Base-by-base conservation (phyloP, 192 early-diverging fungal genomes). In the Powellomyces hirtus region DNA sequence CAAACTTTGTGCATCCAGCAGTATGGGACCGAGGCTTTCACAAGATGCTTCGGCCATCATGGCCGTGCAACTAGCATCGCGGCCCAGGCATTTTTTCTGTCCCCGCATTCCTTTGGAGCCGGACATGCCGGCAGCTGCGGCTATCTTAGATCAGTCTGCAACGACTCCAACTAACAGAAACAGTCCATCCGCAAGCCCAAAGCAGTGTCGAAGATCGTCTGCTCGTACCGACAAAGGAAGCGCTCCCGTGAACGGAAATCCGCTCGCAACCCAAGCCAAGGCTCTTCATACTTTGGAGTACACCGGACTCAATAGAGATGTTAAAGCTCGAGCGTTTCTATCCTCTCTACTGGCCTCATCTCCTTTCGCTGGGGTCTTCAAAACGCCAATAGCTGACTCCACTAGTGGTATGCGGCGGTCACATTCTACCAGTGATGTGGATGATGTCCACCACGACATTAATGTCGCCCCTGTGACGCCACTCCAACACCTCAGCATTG, bases 31-130 rank as follows among this genome's bases (percentile, higher is more conserved):
- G 4, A 59, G 64, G 6, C 66, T 85, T 4, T 49, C 64, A 0
- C 52, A 77, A 3, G 79, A 85, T 57, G 79, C 79, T 13, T 70
- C 83, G 37, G 78, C 83, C 2, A 79, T 85, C 59, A 74, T 79
- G 74, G 74, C 83, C 0, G 76, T 85, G 20, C 83, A 85, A 64
- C 70, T 85, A 16, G 80, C 83, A 18, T 74, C 71, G 27, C 64
- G 73, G 20, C 61, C 70, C 1, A 50, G 68, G 0, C 64, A 50
- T 6, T 64, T 75, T 22, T 79, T 77, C 46, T 82, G 80, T 46
- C 77, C 80, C 0, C 38, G 71, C 16, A 67, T 79, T 33, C 77
- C 80, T 0, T 22, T 31, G 18, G 67, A 76, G 7, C 68, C 70
- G 16, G 49, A 35, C 14, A 38, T 68, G 18, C 27, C 53, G 33